phyloP scores from a whole-genome alignment of 768 basidiomycete species.

The Russula abietina region DNA sequence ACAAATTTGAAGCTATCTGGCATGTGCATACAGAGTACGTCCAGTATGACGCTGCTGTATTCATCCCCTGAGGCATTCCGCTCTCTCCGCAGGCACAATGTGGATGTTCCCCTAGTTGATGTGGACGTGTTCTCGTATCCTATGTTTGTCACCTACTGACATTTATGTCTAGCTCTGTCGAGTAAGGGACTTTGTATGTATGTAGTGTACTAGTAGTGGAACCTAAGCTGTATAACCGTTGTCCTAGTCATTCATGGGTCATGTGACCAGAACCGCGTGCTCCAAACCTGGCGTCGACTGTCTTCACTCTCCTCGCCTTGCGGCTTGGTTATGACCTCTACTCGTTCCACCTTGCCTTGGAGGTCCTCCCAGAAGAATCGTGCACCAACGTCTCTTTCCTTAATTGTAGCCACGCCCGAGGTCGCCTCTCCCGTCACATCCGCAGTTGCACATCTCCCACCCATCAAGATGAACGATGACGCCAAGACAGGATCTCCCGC shows the following conservation, averaged over 20 bases:
- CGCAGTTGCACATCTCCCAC: slow-evolving; percentile 19
- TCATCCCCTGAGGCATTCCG: background rate
- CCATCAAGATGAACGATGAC: slow-evolving; percentile 5
- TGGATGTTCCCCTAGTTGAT: background rate
- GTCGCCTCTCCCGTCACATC: slow-evolving; percentile 10
- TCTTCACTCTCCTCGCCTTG: background rate
- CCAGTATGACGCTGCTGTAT: background rate
- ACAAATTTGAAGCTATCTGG: background rate
- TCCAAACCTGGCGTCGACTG: background rate
- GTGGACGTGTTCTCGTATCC: slow-evolving; percentile 3
- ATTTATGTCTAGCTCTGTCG: too few relatives aligned
- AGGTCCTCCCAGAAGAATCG: slow-evolving; percentile 13
- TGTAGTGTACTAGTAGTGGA: background rate
- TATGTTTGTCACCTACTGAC: background rate
- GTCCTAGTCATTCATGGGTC: background rate
- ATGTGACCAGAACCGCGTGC: background rate
- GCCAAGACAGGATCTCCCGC: background rate
- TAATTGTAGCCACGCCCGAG: slow-evolving; percentile 20
- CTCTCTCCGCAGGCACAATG: slow-evolving; percentile 3
- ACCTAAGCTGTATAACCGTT: background rate
- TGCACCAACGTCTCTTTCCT: slow-evolving; percentile 23
- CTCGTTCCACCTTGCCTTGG: slow-evolving; percentile 14
- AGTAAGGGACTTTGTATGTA: background rate
- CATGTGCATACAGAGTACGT: slow-evolving; percentile 11
- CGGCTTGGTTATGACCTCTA: slow-evolving; percentile 13